phyloP scores from a whole-genome alignment of 169 alveolate genomes.

The Miamiensis avidus region DNA sequence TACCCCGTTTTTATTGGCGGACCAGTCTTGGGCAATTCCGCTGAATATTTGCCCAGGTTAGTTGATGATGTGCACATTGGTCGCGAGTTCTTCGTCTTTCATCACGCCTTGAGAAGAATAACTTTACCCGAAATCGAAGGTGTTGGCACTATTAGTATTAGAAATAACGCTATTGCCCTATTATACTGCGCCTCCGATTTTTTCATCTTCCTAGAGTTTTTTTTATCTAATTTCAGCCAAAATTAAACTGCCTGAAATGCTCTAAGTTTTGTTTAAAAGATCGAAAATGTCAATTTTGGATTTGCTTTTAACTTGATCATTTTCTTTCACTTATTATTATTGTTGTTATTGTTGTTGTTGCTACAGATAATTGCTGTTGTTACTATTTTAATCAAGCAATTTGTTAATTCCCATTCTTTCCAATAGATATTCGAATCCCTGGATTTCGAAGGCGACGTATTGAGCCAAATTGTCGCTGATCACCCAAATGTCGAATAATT shows the following conservation, averaged over 20 bases:
- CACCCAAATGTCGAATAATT: conserved; percentile 2
- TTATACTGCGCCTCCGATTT: background rate
- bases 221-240: background rate
- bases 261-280: background rate
- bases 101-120: too few species aligned
- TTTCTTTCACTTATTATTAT: background rate
- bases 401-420: conserved; percentile 22
- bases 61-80: background rate
- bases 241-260: background rate
- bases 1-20: background rate
- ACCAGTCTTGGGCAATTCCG: background rate
- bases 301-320: background rate
- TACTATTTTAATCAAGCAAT: background rate
- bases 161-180: too few species aligned
- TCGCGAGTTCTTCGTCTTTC: background rate
- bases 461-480: conserved; percentile 4
- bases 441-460: background rate
- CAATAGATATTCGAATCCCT: conserved; percentile 10
- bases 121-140: background rate
- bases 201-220: background rate
- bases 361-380: background rate
- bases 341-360: background rate
- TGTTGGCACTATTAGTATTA: background rate
- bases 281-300: background rate
- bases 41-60: background rate